phyloP scores from a whole-genome alignment of 148 eudicot genomes.

The Mesembryanthemum crystallinum region DNA sequence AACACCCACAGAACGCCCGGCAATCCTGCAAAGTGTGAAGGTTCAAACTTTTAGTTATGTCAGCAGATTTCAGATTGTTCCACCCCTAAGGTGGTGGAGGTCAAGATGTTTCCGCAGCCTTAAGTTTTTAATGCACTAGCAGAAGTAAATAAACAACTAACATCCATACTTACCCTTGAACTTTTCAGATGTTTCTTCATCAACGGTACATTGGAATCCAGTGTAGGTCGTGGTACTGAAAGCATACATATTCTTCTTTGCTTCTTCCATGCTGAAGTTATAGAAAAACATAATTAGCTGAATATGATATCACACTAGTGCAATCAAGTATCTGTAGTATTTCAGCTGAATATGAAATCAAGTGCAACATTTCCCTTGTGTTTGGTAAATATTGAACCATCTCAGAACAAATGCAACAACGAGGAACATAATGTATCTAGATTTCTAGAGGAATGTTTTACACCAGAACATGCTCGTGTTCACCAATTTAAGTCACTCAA shows the following conservation, averaged over 20 bases:
- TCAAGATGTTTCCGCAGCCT: neutral
- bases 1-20: slow-evolving; percentile 97
- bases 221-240: slow-evolving; percentile 99
- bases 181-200: slow-evolving; percentile 88
- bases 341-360: neutral
- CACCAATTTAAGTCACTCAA: neutral
- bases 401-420: neutral
- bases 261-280: slow-evolving; percentile 82
- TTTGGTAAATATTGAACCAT: no score
- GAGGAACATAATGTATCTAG: neutral
- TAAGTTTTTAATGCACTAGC: slow-evolving; percentile 3
- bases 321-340: neutral
- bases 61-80: neutral
- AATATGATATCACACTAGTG: neutral
- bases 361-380: neutral
- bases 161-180: slow-evolving; percentile 55
- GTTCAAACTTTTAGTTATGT: neutral
- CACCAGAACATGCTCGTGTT: neutral
- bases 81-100: no score
- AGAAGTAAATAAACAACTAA: neutral
- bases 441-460: neutral
- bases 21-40: slow-evolving; percentile 48
- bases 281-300: neutral
- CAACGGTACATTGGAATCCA: slow-evolving; percentile 94
- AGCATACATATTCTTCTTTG: slow-evolving; percentile 93